A percentile compares a stretch with the other conserved stretches of the same genome.
Evolutionary conservation across 2,329 filamentous ascomycete genomes (phyloP).

Genomic region (Emergomyces orientalis): DNA sequence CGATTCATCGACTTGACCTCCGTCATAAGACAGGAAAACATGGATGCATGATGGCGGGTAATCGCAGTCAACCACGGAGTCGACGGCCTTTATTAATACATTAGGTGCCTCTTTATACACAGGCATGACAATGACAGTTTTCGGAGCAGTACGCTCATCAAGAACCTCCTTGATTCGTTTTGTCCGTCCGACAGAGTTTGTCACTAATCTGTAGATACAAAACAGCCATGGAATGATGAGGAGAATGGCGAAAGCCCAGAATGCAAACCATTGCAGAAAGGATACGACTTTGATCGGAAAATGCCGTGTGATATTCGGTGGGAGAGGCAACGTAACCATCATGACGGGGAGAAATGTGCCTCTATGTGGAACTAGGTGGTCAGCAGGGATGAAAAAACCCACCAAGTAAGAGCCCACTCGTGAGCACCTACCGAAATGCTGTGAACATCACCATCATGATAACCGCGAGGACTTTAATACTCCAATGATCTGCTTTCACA

Average conservation of each 20-base stretch:
- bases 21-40: slow-evolving; percentile 91
- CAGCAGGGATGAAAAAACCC: slow-evolving; percentile 10
- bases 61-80: slow-evolving; percentile 88
- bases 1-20: slow-evolving; percentile 76
- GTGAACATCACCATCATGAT: slow-evolving; percentile 65
- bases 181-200: slow-evolving; percentile 70
- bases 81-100: slow-evolving; percentile 71
- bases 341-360: slow-evolving; percentile 85
- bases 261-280: slow-evolving; percentile 86
- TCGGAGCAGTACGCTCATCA: slow-evolving; percentile 77
- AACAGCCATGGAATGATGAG: slow-evolving; percentile 86
- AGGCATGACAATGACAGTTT: slow-evolving; percentile 93
- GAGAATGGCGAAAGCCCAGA: slow-evolving; percentile 81
- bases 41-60: slow-evolving; percentile 89
- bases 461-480: slow-evolving; percentile 66
- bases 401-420: neutral
- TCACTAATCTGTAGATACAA: slow-evolving; percentile 84
- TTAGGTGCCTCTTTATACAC: slow-evolving; percentile 88
- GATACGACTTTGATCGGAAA: slow-evolving; percentile 62
- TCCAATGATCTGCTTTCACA: slow-evolving; percentile 80
- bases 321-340: slow-evolving; percentile 83
- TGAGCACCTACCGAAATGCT: slow-evolving; percentile 54
- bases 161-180: slow-evolving; percentile 76
- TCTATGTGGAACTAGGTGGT: slow-evolving; percentile 36
- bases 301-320: slow-evolving; percentile 57